phyloP scores from a whole-genome alignment of 2,329 filamentous ascomycete species.

The Ascochyta lentis region DNA sequence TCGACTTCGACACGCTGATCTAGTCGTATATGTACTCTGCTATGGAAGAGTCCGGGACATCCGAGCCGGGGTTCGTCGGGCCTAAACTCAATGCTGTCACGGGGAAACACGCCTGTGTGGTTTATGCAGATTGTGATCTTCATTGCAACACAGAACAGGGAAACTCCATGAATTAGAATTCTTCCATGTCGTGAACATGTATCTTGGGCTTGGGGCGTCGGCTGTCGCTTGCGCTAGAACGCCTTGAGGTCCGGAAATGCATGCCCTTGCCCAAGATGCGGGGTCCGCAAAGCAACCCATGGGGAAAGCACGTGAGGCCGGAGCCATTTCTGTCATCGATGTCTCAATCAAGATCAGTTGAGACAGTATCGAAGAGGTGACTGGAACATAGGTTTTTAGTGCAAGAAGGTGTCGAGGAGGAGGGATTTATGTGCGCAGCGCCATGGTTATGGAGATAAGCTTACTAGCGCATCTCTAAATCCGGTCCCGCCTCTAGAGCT shows the following conservation, averaged over 20 bases:
- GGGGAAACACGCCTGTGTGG: background rate
- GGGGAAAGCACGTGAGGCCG: background rate
- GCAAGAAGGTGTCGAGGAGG: too few species aligned
- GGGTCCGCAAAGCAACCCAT: background rate
- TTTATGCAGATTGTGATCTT: background rate
- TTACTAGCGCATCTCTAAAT: slow-evolving; percentile 8
- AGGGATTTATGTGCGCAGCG: background rate
- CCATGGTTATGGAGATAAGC: background rate
- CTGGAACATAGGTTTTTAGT: too few species aligned
- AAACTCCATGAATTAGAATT: slow-evolving; percentile 18
- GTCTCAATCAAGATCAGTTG: too few species aligned
- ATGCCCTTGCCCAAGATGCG: slow-evolving; percentile 2
- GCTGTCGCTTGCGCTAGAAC: slow-evolving; percentile 18
- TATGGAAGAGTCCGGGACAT: background rate
- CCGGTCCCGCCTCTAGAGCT: slow-evolving; percentile 11
- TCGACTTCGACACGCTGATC: background rate
- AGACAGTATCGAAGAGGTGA: too few species aligned
- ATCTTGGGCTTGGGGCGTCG: slow-evolving; percentile 10
- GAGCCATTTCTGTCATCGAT: too few species aligned
- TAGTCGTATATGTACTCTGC: background rate
- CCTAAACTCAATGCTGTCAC: background rate
- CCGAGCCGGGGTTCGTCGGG: background rate
- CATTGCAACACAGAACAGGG: background rate
- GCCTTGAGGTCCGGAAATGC: background rate
- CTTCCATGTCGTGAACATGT: background rate